Conservation (phyloP, 306 rosid genomes). For the Vachellia collinsii region DNA sequence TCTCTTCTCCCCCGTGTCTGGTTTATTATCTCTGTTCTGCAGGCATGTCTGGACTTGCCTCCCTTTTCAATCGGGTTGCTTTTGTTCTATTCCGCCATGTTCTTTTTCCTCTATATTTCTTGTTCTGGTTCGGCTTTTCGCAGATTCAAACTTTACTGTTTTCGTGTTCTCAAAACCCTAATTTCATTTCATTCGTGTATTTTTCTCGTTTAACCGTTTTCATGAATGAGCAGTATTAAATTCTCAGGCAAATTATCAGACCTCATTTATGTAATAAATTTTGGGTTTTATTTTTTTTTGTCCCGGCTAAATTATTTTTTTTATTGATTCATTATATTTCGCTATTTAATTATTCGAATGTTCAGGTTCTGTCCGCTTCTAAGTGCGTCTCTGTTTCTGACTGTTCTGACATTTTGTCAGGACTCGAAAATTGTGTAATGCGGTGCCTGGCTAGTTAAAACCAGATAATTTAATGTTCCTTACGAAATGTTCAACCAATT, state of each 20-base stretch:
- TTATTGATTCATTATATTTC: neutral
- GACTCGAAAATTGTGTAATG: neutral
- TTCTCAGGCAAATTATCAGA: neutral
- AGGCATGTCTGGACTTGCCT: constrained; percentile 14
- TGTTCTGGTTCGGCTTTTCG: neutral
- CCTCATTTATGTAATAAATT: neutral
- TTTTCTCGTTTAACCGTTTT: neutral
- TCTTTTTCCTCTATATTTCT: neutral
- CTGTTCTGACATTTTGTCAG: neutral
- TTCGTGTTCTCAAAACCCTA: constrained; percentile 27
- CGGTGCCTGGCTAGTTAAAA: neutral
- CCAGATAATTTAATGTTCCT: neutral
- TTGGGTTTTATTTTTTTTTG: neutral
- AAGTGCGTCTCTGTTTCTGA: neutral
- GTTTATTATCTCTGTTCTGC: constrained; percentile 3
- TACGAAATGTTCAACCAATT: neutral
- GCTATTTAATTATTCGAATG: neutral
- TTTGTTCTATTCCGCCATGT: constrained; percentile 18
- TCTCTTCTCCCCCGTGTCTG: neutral
- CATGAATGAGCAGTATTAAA: neutral
- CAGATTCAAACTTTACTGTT: constrained; percentile 21
- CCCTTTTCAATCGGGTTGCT: neutral
- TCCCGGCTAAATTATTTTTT: neutral
- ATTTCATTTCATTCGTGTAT: neutral
- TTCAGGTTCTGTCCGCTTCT: neutral